Conservation (phyloP, 2,329 filamentous ascomycete species). For the Ascosphaera aggregata region DNA sequence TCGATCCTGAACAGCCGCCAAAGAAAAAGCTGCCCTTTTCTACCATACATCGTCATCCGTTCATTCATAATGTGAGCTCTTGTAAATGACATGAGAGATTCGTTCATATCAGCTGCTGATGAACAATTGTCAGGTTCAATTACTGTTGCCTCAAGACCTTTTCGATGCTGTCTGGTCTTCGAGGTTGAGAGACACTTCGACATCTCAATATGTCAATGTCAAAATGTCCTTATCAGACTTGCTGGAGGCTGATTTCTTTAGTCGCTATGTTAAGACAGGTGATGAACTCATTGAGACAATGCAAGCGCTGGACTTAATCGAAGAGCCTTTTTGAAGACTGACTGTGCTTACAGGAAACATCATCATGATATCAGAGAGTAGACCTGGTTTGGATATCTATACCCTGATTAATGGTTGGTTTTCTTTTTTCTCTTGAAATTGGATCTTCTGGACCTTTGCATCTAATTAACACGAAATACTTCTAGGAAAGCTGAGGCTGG, state of each 20-base stretch:
- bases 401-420: constrained; percentile 40
- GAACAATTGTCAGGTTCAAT: constrained; percentile 22
- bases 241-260: constrained; percentile 54
- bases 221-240: constrained; percentile 50
- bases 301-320: background rate
- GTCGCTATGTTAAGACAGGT: constrained; percentile 65
- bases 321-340: too few relatives aligned
- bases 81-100: background rate
- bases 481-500: constrained; percentile 46
- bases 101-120: background rate
- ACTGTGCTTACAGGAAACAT: constrained; percentile 36
- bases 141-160: constrained; percentile 46
- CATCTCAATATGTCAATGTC: constrained; percentile 38
- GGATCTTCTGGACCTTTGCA: background rate
- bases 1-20: constrained; percentile 47
- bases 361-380: constrained; percentile 63
- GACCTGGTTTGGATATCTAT: constrained; percentile 44
- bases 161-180: constrained; percentile 31
- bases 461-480: background rate
- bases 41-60: constrained; percentile 38
- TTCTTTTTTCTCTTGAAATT: background rate
- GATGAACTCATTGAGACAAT: constrained; percentile 5
- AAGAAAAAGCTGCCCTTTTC: constrained; percentile 53
- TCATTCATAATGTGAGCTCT: constrained; percentile 38
- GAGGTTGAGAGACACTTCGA: constrained; percentile 21